Conservation (phyloP, 768 basidiomycete genomes). For the Mycena latifolia region DNA sequence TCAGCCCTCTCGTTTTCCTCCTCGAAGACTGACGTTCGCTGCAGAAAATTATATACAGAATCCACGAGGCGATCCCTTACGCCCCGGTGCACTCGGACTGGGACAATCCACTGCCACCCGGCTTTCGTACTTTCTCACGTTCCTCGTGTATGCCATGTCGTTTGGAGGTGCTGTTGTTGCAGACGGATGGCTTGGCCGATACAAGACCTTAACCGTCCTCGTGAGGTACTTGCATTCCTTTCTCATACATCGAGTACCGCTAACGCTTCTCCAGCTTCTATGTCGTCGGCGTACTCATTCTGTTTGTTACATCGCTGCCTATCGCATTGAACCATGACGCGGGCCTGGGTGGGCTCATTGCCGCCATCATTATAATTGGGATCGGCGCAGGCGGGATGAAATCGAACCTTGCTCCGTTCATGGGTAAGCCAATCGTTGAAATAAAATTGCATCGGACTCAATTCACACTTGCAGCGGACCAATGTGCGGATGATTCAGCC, state of each 20-base stretch:
- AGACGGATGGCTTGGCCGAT: slow-evolving; percentile 29
- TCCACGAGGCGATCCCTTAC: slow-evolving; percentile 16
- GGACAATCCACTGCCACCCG: slow-evolving; percentile 25
- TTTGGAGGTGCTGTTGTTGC: slow-evolving; percentile 28
- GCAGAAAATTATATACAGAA: slow-evolving; percentile 32
- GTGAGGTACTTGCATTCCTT: slow-evolving; percentile 19
- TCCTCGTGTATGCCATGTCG: slow-evolving; percentile 23
- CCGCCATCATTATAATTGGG: slow-evolving; percentile 19
- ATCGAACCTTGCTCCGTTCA: slow-evolving; percentile 28
- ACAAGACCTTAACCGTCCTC: slow-evolving; percentile 24
- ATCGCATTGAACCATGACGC: slow-evolving; percentile 20
- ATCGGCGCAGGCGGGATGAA: slow-evolving; percentile 28
- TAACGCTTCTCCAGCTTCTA: slow-evolving; percentile 11
- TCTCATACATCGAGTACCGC: background rate
- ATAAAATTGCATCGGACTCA: background rate
- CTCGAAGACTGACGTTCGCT: background rate
- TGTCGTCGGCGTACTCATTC: slow-evolving; percentile 11
- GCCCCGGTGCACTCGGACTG: slow-evolving; percentile 25
- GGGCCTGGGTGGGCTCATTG: slow-evolving; percentile 24
- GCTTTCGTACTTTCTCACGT: slow-evolving; percentile 26
- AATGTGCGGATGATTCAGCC: slow-evolving; percentile 9
- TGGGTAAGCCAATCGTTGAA: background rate
- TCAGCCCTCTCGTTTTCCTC: background rate
- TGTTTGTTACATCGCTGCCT: slow-evolving; percentile 25
- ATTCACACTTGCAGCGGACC: slow-evolving; percentile 2